Evolutionary conservation across 1,284 basidiomycete genomes (phyloP), one percentile per base, ranked within the genome.

Genomic region (Cutaneotrichosporon spelunceum): DNA sequence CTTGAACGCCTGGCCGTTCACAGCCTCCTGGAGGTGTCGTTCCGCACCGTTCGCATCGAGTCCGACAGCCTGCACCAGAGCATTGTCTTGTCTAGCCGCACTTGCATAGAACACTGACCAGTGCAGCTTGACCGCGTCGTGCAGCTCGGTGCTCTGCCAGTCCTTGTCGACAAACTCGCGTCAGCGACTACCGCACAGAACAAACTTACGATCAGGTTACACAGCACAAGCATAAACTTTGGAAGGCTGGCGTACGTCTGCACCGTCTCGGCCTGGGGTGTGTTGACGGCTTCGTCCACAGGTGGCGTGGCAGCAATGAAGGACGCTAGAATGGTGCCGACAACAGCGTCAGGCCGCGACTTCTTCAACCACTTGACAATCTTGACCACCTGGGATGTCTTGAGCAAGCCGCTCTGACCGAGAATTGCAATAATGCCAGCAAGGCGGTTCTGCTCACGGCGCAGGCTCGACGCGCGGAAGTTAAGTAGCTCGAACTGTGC

Each of bases 41-140:
- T 94, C 91, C 45, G 93, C 83, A 58, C 88, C 85, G 57, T 89
- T 87, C 2, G 88, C 87, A 63, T 84, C 86, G 76, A 92, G 89
- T 0, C 87, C 84, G 82, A 72, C 88, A 1, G 56, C 52, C 86
- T 71, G 74, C 58, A 61, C 66, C 52, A 93, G 78, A 8, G 82
- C 80, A 0, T 86, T 80, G 67, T 91, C 86, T 23, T 85, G 83
- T 70, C 87, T 85, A 26, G 90, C 82, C 5, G 86, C 84, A 59
- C 90, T 87, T 1, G 88, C 87, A 68, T 91, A 82, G 77, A 89
- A 92, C 59, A 94, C 81, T 0, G 90, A 88, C 91, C 92, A 96
- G 69, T 92, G 89, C 33, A 98, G 83, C 11, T 88, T 80, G 4
- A 94, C 75, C 0, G 86, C 83, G 1, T 91, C 88, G 71, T 89